Evolutionary conservation across 2,329 filamentous ascomycete species (phyloP), one percentile per base, ranked within the genome.

Genomic region (Aureobasidium sp.): DNA sequence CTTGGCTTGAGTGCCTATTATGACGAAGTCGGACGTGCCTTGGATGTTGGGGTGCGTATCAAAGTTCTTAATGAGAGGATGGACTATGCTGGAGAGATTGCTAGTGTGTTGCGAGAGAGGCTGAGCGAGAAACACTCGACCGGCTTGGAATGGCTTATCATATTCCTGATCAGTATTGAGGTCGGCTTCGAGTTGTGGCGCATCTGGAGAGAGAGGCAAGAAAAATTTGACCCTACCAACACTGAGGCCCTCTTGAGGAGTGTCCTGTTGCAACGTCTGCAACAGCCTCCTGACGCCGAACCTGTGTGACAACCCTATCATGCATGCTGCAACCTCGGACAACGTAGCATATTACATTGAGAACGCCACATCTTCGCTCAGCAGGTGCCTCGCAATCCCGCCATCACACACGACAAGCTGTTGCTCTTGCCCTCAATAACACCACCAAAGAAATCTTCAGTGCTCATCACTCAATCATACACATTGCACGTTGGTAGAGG

Each of bases 1-100:
- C 84, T 97, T 2, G 90, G 92, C 0, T 81, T 99, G 2, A 94
- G 97, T 74, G 89, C 88, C 34, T 97, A 97, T 77, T 99, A 97
- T 74, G 92, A 96, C 68, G 89, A 94, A 74, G 91, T 97, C 44
- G 92, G 93, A 44, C 85, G 87, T 61, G 91, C 92, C 0, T 82
- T 99, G 39, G 94, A 97, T 74, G 92, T 97, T 27, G 89, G 90
- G 37, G 90, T 94, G 29, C 84, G 94, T 56, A 97, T 97, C 76
- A 90, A 89, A 69, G 87, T 90, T 20, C 77, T 97, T 68, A 99
- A 99, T 73, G 90, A 96, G 77, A 96, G 96, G 78, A 95, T 99
- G 84, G 93, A 96, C 71, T 97, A 99, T 73, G 94, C 93, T 0
- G 90, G 94, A 71, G 93, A 97, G 74, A 97, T 97, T 73, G 92